Evolutionary conservation across 2,329 filamentous ascomycete species (phyloP).

Genomic region (Alternaria infectoria): DNA sequence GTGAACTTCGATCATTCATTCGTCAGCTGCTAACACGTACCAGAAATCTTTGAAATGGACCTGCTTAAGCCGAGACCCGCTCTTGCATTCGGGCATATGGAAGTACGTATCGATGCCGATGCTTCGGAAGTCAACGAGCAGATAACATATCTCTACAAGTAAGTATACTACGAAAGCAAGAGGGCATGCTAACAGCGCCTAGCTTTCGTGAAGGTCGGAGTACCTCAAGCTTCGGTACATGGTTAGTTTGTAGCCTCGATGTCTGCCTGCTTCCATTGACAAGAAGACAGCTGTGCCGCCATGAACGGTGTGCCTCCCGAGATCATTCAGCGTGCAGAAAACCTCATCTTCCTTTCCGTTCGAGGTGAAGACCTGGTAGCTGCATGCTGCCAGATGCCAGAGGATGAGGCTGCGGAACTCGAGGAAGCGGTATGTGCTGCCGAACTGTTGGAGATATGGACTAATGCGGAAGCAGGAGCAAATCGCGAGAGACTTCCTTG

Average conservation of each 20-base stretch:
- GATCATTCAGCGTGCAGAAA: conserved; percentile 77
- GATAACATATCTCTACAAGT: conserved; percentile 76
- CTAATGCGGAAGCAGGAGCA: conserved; percentile 37
- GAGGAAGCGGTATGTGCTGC: conserved; percentile 62
- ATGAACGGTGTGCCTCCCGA: conserved; percentile 80
- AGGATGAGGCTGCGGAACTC: conserved; percentile 69
- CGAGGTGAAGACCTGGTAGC: conserved; percentile 78
- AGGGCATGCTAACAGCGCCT: conserved; percentile 13
- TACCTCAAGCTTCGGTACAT: conserved; percentile 81
- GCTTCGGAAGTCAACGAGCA: conserved; percentile 64
- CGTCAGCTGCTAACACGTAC: conserved; percentile 50
- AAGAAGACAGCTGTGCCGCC: conserved; percentile 69
- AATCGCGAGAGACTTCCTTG: conserved; percentile 53
- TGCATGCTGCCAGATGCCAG: conserved; percentile 71
- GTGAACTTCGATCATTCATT: no score
- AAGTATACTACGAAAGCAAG: conserved; percentile 23
- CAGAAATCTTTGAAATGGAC: conserved; percentile 73
- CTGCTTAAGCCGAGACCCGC: conserved; percentile 60
- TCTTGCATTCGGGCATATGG: conserved; percentile 73
- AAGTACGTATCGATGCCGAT: conserved; percentile 66
- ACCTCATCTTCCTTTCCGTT: conserved; percentile 70
- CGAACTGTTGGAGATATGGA: background rate
- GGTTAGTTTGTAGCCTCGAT: conserved; percentile 43
- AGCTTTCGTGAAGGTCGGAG: conserved; percentile 69
- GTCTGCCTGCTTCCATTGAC: background rate